Evolutionary conservation across 176 grass and related monocot genomes (phyloP), one percentile per base, ranked within the genome.

Genomic region (Triticum turgidum): DNA sequence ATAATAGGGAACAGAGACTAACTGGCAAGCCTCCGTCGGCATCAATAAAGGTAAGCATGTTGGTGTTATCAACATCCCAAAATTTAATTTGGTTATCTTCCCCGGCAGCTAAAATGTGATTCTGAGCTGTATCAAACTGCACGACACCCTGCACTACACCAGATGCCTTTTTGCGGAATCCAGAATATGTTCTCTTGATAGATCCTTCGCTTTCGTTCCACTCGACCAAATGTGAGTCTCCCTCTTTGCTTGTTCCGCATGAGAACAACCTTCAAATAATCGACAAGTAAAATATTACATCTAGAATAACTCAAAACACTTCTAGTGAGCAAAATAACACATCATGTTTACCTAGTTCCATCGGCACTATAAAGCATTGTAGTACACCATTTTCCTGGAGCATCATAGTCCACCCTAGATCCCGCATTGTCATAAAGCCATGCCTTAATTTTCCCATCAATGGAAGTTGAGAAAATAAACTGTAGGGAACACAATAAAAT

Each of bases 201-300:
- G 97, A 91, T 88, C 94, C 97, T 91, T 99, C 97, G 91, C 94
- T 99, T 94, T 99, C 97, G 69, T 96, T 99, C 97, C 97, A 99
- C 82, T 99, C 94, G 73, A 99, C 97, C 83, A 99, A 94, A 88
- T 70, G 79, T 12, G 91, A 96, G 35, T 99, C 97, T 68, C 97
- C 97, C 1, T 99, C 94, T 87, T 99, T 99, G 81, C 97, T 87
- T 59, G 97, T 99, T 80, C 97, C 97, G 33, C 97, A 99, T 71
- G 97, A 99, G 78, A 99, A 99, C 79, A 99, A 84, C 84, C 97
- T 99, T 88, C 76, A 89, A 56, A 83, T 68, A 17, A 37, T 80
- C 44, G 6, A 83, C 6, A 88, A 81, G 47, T 62, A 83, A 72
- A 86, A 73, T 68, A 74, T 64, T 72, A 42, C 32, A 79, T 70